phyloP scores from a whole-genome alignment of 306 rosid genomes.

The Astragalus membranaceus region DNA sequence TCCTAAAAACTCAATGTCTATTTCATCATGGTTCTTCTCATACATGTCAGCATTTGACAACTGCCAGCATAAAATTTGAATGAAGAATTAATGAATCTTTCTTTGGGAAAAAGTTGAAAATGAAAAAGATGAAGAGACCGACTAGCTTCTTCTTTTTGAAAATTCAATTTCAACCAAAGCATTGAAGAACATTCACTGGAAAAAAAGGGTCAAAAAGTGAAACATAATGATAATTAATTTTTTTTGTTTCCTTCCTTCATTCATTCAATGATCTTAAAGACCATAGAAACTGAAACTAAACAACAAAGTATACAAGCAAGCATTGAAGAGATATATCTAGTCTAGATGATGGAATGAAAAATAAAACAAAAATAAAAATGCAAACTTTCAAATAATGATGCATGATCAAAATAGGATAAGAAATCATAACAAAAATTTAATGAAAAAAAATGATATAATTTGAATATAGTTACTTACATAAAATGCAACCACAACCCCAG shows the following conservation, averaged over 20 bases:
- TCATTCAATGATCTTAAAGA: background rate
- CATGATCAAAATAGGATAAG: background rate
- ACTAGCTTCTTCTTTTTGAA: background rate
- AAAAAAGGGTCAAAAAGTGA: background rate
- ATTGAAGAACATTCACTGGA: background rate
- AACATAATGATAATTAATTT: background rate
- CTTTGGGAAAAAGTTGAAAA: background rate
- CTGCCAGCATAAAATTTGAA: slow-evolving; percentile 34
- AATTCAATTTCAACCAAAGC: slow-evolving; percentile 1
- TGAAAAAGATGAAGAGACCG: background rate
- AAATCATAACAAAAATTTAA: background rate
- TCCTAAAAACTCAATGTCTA: slow-evolving; percentile 94
- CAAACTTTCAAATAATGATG: background rate
- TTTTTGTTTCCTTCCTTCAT: background rate
- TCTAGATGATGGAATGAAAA: background rate
- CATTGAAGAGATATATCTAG: background rate
- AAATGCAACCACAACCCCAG: slow-evolving; percentile 95
- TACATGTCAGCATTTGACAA: slow-evolving; percentile 90
- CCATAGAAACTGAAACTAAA: slow-evolving; percentile 15
- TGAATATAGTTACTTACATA: slow-evolving; percentile 55
- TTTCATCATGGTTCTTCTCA: slow-evolving; percentile 83
- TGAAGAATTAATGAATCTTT: background rate
- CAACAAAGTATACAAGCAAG: background rate
- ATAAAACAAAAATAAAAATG: background rate
- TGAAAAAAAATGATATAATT: background rate